Evolutionary conservation across 305 asterid species (phyloP), one percentile per base, ranked within the genome.

Genomic region (Petunia hybrid): DNA sequence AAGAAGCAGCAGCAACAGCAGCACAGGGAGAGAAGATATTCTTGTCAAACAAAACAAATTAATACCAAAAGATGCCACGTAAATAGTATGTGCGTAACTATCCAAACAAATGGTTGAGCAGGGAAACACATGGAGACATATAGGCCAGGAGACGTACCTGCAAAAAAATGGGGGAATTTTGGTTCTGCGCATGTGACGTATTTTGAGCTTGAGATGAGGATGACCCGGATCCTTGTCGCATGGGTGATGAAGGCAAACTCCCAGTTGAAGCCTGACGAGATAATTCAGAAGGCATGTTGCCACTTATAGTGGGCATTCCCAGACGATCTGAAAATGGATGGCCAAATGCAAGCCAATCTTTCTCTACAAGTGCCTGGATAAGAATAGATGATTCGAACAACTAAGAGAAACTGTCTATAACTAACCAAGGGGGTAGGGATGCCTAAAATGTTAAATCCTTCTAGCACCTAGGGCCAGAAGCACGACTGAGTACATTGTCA

Each of bases 291-390:
- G 95, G 91, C 81, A 85, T 65, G 88, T 87, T 79, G 68, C 92
- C 94, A 85, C 89, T 89, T 85, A 90, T 82, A 80, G 92, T 89
- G 80, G 99, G 98, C 81, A 90, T 82, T 80, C 98, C 99, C 51
- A 85, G 80, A 83, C 99, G 99, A 85, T 93, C 99, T 60, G 99
- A 92, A 87, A 96, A 96, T 73, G 99, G 99, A 91, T 96, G 99
- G 82, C 99, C 99, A 92, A 96, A 96, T 60, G 99, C 98, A 81
- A 96, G 97, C 99, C 99, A 96, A 84, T 96, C 99, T 84, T 96
- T 96, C 85, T 96, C 99, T 74, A 96, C 86, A 80, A 96, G 97
- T 38, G 94, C 99, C 99, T 95, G 89, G 61, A 83, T 57, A 51
- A 62, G 73, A 84, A 82, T 45, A 83, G 73, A 67, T 81, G 69